Base-by-base conservation (phyloP, 2,329 filamentous ascomycete genomes). In the Massarina eburnea region DNA sequence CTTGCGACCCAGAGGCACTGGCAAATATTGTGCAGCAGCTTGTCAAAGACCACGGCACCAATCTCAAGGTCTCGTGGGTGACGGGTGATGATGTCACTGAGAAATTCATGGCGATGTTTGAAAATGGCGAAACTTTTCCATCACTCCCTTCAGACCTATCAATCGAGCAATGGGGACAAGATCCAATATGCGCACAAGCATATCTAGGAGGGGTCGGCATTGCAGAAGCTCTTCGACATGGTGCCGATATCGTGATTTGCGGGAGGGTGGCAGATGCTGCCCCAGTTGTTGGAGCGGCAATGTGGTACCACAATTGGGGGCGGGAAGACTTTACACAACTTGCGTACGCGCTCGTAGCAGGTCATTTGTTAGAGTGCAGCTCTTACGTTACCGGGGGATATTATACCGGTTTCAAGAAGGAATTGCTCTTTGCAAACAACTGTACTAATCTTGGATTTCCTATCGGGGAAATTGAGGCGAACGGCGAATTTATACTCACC, bases 301-400 rank as follows among this genome's bases (percentile, higher is more conserved):
- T 38, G 43, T 82, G 73, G 70, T 82, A 78, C 73, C 74, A 82
- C 39, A 63, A 70, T 8, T 83, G 79, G 80, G 49, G 52, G 1
- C 68, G 51, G 17, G 57, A 59, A 21, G 52, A 76, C n/a, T 55
- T 59, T 20, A 51, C 62, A 34, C 51, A 63, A 45, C 63, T 75
- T 2, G 58, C 57, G 6, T 49, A 47, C 20, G 61, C 72, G 0
- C 62, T 74, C 10, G 62, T 74, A 4, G 68, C 68, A 14, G 71
- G 72, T 2, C 70, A 72, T 52, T 49, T 73, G 20, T 67, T 72
- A 14, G 70, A 73, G 37, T 73, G 70, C 44, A 57, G 55, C n/a
- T 62, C 59, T 33, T 73, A 72, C 45, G 66, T 52, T 4, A 45
- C 39, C 0, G 51, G 53, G 5, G 51, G 48, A 1, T 68, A 71